Evolutionary conservation across 148 eudicot genomes (phyloP), one percentile per base, ranked within the genome.

Genomic region (Rhododendron griersonianum): DNA sequence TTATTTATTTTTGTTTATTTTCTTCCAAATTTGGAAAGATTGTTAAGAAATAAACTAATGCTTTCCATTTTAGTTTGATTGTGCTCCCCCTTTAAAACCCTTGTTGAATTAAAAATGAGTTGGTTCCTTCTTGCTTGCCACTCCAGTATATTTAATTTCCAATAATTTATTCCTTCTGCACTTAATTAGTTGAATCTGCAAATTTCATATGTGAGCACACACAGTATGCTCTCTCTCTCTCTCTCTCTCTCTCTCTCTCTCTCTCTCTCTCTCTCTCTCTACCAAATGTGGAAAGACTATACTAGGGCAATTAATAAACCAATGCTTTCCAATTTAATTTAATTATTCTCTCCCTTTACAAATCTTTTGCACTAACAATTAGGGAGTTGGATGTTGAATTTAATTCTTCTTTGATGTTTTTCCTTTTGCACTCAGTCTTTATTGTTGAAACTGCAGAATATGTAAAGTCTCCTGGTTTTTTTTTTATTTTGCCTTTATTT

Each of bases 221-320:
- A 14, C 13, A 69, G 75, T 28, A 25, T 28, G 11, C 30, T 28
- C 30, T 28, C 30, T 28, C 30, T 28, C 30, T n/a, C n/a, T n/a
- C 37, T 69, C 74, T n/a, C 74, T n/a, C n/a, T 69, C 74, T 69
- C 74, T 67, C 74, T 65, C 71, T 65, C 71, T 63, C 71, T 63
- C 71, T 23, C 71, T 65, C 71, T 65, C 71, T 63, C 71, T 63
- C 71, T 63, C 71, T n/a, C 7, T 7, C 11, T 3, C 41, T 39
- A 14, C 80, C 85, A 73, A 73, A 84, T 71, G 35, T 50, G 47
- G 85, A 71, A 71, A 48, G 65, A 51, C 16, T 50, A 33, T 50
- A 33, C 8, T 74, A 25, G 18, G 15, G 50, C 61, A 71, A 71
- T 28, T 0, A 71, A 71, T 23, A 74, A 45, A 67, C 33, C 21